phyloP scores from a whole-genome alignment of 2,329 filamentous ascomycete genomes.

The Achaetomium macrosporum region DNA sequence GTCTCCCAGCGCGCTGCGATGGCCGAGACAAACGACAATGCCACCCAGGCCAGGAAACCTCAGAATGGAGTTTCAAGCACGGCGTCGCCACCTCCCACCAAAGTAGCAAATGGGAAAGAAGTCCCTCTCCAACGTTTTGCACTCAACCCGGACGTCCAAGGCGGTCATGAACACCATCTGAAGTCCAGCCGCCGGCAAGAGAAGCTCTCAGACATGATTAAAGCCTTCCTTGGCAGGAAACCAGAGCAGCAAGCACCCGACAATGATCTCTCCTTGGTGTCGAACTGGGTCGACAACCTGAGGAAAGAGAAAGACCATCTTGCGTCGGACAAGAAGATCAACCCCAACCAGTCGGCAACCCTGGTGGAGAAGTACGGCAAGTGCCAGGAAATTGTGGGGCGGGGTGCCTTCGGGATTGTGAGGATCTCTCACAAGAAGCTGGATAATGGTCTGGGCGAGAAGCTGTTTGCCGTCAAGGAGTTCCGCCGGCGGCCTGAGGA shows the following conservation, averaged over 20 bases:
- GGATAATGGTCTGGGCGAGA: constrained; percentile 73
- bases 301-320: constrained; percentile 78
- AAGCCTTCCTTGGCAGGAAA: constrained; percentile 78
- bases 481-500: constrained; percentile 92
- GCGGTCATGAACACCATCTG: constrained; percentile 79
- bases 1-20: constrained; percentile 34
- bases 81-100: constrained; percentile 23
- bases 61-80: constrained; percentile 7
- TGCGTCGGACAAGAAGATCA: constrained; percentile 69
- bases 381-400: constrained; percentile 93
- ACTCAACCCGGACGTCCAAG: constrained; percentile 46
- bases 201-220: constrained; percentile 88
- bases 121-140: constrained; percentile 44
- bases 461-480: constrained; percentile 96
- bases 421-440: constrained; percentile 95
- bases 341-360: constrained; percentile 67
- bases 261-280: constrained; percentile 85
- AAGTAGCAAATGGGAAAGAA: constrained; percentile 31
- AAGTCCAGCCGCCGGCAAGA: constrained; percentile 89
- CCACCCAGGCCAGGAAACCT: constrained; percentile 20
- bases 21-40: constrained; percentile 30
- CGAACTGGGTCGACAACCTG: constrained; percentile 91
- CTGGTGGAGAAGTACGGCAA: constrained; percentile 97
- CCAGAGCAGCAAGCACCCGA: constrained; percentile 65
- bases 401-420: constrained; percentile 94